These are phyloP conservation scores for Apostasia ramifera DNA, from an alignment of 106 monocot species.

Conservation along the genomic window DNA sequence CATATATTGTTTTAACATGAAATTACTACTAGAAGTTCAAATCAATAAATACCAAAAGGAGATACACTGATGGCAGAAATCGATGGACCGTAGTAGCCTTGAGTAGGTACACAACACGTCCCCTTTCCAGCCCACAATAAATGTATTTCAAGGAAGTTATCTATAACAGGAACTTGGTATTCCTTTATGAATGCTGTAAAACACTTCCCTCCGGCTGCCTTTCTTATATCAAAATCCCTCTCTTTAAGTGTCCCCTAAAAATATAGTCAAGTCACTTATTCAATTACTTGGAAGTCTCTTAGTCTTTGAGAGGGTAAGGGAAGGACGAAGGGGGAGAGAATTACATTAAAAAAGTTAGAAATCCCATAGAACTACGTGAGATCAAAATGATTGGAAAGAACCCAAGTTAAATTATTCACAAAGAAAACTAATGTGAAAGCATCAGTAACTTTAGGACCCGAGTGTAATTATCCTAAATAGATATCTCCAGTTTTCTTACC, in stretches of 20 bases:
- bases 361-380: no score
- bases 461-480: no score
- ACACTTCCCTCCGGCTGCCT: conserved; percentile 40
- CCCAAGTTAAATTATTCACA: no score
- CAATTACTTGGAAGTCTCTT: no score
- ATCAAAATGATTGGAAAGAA: no score
- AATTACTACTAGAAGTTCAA: not conserved
- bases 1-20: not conserved
- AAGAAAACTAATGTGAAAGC: no score
- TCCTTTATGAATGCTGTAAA: conserved; percentile 33
- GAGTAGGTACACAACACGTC: conserved; percentile 51
- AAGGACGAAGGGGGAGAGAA: no score
- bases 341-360: no score
- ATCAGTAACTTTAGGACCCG: no score
- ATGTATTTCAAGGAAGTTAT: conserved; percentile 74
- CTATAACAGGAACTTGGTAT: conserved; percentile 36
- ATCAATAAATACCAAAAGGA: conserved; percentile 39
- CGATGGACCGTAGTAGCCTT: conserved; percentile 61
- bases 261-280: not conserved
- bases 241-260: conserved; percentile 43
- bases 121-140: conserved; percentile 89
- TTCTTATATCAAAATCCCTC: conserved; percentile 66
- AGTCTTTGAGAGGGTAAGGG: no score
- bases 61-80: conserved; percentile 61
- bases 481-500: conserved; percentile 21